Evolutionary conservation across 257 asterid species (phyloP), one percentile per base, ranked within the genome.

Genomic region (Jaltomata sinuosa): DNA sequence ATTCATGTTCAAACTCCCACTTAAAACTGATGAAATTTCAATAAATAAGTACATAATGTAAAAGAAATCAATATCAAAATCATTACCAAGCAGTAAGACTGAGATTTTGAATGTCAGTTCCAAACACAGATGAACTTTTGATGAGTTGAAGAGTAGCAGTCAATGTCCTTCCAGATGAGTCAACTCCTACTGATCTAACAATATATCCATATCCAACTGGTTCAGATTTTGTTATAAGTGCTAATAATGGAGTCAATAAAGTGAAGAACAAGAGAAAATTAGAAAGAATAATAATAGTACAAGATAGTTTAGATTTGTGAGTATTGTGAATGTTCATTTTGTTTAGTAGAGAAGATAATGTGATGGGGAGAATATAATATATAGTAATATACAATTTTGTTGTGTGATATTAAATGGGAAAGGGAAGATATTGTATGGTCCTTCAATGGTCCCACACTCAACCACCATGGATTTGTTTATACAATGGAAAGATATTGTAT

Each of bases 161-260:
- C 81, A 86, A 54, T 21, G 81, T 64, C 64, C 21, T 61, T 25
- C 86, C 85, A 15, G 52, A 62, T 0, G 86, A 21, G 21, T 86
- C 87, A 52, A 80, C 83, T 76, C 65, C 32, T 14, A 69, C 19
- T 21, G 87, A 84, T 67, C 50, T 25, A 16, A 88, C 69, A 27
- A 11, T 49, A 69, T 88, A 88, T 0, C 90, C 90, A 65, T 47
- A 77, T 59, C 89, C 87, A 80, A 45, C 36, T 74, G 19, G 59
- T 74, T 74, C 80, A 25, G 80, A 50, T 42, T 45, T 74, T 74
- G 80, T 42, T 12, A 42, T 0, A 61, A 61, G 18, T 72, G 54
- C 27, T 68, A 36, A 19, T 3, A 31, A 31, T 16, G 49, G 49
- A 68, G 12, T 15, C 80, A 45, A 74, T 2, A 74, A 74, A 74